Base-by-base conservation (phyloP, 129 eudicot genomes). In the Daucus carota region DNA sequence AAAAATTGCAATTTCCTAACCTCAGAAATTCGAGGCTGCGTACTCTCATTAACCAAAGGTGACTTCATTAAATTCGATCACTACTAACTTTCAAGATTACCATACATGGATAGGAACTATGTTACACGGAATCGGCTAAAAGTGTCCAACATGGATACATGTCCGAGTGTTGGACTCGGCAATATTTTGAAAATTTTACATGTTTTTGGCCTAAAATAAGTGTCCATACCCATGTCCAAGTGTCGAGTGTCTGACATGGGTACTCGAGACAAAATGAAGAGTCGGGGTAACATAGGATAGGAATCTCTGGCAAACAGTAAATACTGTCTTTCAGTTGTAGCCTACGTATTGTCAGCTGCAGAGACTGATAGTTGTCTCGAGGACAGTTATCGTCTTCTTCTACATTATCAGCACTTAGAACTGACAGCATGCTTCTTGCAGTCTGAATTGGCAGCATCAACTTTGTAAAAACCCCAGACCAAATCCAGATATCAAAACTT, bases 1-100 rank as follows among this genome's bases (percentile, higher is more conserved):
- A 90, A 72, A 92, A 90, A 78, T 77, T 92, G 88, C 92, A 87
- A 80, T 90, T 92, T 76, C 97, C 97, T 5, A 83, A 83, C 79
- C 91, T 92, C 22, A 89, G 88, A 81, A 88, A 87, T 83, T 92
- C 97, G 57, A 86, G 97, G 74, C 84, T 92, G 59, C 81, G 97
- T 70, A 90, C 96, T 40, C 91, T 92, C 34, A 92, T 92, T 31
- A 92, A 92, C 73, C 97, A 92, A 81, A 92, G 97, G 97, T 89
- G 78, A 46, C 32, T 40, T 54, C 48, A 12, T 63, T 41, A 52
- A 31, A 42, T 24, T 57, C 13, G 29, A 70, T 8, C 44, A 26
- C 18, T 75, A 57, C 18, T 15, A 17, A 11, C 6, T 32, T 74
- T 31, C 22, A 40, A 52, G 41, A 33, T 20, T 47, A 43, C 40